Base-by-base conservation (phyloP, 2,329 filamentous ascomycete genomes). In the Sporothrix curviconia region DNA sequence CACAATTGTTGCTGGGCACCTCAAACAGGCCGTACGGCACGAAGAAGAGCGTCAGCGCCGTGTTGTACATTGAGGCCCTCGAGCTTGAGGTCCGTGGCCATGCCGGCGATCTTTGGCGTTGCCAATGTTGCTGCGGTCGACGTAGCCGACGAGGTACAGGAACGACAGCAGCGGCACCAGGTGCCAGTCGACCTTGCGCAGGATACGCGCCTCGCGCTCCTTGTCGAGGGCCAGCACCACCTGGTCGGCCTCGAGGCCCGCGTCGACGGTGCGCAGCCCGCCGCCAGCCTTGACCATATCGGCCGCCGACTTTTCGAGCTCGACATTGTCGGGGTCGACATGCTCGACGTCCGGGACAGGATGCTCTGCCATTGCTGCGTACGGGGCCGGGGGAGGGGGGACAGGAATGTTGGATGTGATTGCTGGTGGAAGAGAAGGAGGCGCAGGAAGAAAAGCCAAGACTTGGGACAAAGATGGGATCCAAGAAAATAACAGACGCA, bases 91-190 rank as follows among this genome's bases (percentile, higher is more conserved):
- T 87, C 83, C 14, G 76, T 62, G 30, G 70, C 63, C 15, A 83
- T 71, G 54, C 77, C 74, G 24, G 78, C 80, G 59, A 85, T 79
- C 63, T n/a, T 82, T 84, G 42, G 82, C 90, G 72, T 79, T 79
- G 42, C 89, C 88, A 58, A 91, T 58, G 30, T 58, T 59, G 30
- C 19, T 15, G 17, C 34, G 28, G 66, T 89, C 86, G 24, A 89
- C 76, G 66, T 86, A 89, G 25, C 83, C 86, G 1, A 89, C 75
- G 0, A 89, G 73, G 64, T 89, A 89, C 1, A 89, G 75, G 25
- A 82, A 50, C 9, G 88, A 76, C 78, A 94, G 66, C 86, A 79
- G 78, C 0, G 83, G 83, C 14, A 81, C 78, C 22, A 81, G 65
- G 3, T 74, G 76, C 22, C 76, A 60, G 55, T 80, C 78, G 73